Base-by-base conservation (phyloP, 2,329 filamentous ascomycete species). In the Neonectria punicea region DNA sequence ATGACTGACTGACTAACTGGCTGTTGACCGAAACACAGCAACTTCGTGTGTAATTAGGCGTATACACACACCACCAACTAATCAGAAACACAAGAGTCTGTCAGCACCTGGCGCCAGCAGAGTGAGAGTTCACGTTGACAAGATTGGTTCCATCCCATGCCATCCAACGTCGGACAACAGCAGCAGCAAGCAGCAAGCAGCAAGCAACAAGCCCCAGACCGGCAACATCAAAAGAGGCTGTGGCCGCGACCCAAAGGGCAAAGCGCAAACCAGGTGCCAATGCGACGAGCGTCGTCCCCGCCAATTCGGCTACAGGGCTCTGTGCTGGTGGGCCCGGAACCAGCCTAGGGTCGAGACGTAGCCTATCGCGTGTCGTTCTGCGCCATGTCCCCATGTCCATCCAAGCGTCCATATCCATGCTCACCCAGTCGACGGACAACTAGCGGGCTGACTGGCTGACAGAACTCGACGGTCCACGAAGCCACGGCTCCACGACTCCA, bases 71-170 rank as follows among this genome's bases (percentile, higher is more conserved):
- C 28, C 39, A 53, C 22, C 18, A 16, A 58, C 43, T 61, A 18
- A 65, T 64, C 69, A 70, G 61, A 60, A 67, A 50, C 46, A 66
- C 49, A 55, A 53, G 43, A 51, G 57, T 46, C 61, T 63, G 69
- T 73, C 66, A 73, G 70, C 58, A 70, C 62, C 36, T 64, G 58
- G 46, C 51, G 53, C 50, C 30, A 10, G 53, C 54, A 46, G 55
- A 61, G 51, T 65, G 61, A 56, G 30, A 41, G 57, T 67, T 39
- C 14, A 39, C 13, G 63, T 56, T 62, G 53, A 72, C 58, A 61
- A 63, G 67, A 71, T 66, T 72, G 63, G 50, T 54, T 56, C 34
- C 34, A 36, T 36, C 34, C 14, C 11, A 34, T 34, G 59, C 34
- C 50, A 20, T 43, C 39, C 39, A 43, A 22, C 39, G 28, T 53